Evolutionary conservation across 164 flowering plant species (phyloP), one percentile per base, ranked within the genome.

Genomic region (Amborella trichopoda): DNA sequence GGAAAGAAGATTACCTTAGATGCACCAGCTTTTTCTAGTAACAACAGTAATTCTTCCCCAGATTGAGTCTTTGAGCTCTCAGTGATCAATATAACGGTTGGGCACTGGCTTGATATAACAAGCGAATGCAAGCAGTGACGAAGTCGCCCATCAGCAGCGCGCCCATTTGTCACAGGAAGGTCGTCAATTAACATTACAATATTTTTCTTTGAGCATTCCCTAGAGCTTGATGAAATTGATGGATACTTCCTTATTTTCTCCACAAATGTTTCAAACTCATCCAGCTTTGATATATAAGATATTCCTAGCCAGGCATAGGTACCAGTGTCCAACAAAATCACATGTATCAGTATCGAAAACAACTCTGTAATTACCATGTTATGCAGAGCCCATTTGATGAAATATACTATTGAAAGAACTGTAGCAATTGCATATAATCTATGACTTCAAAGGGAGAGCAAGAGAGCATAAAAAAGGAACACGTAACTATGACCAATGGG

Each of bases 251-350:
- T 73, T 40, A 71, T 64, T 63, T 75, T 72, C 56, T 81, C 99
- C 49, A 87, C 78, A 67, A 84, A 87, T 51, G 46, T 61, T 58
- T 80, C 84, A 63, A 91, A 87, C 56, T 87, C 95, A 41, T 91
- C 95, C 77, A 91, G 53, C 75, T 91, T 91, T 19, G 96, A 91
- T 52, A 61, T 74, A 70, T 91, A 91, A 6, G 50, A 60, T 30
- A 70, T 46, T 42, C 90, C 99, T 89, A 56, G 28, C 13, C n/a
- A n/a, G n/a, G n/a, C n/a, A n/a, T n/a, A n/a, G n/a, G n/a, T n/a
- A n/a, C n/a, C n/a, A n/a, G n/a, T n/a, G n/a, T n/a, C n/a, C n/a
- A n/a, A n/a, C n/a, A n/a, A n/a, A n/a, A n/a, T n/a, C n/a, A n/a
- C n/a, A n/a, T n/a, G n/a, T n/a, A n/a, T n/a, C n/a, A n/a, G n/a